A percentile compares a stretch with the other conserved stretches of the same genome.
These are phyloP conservation scores for Byssothecium circinans DNA, from an alignment of 2,329 filamentous ascomycete genomes.

Conservation along the genomic window DNA sequence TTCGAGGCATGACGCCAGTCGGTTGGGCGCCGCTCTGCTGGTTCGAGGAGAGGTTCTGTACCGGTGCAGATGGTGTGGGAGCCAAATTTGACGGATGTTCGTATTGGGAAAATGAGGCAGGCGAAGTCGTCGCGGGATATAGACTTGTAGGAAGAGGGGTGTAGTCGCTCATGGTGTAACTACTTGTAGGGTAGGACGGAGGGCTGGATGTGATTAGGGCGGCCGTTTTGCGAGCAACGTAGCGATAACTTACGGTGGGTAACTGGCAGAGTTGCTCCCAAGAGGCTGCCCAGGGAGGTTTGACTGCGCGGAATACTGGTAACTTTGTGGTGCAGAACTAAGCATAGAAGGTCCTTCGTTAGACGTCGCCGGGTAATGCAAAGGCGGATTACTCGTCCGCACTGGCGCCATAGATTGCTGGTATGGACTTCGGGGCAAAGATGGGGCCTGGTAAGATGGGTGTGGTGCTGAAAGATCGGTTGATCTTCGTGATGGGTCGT, in stretches of 20 bases:
- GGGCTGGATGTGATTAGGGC: conserved; percentile 24
- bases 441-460: conserved; percentile 36
- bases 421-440: conserved; percentile 37
- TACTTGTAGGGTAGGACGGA: conserved; percentile 37
- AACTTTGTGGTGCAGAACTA: conserved; percentile 29
- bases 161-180: conserved; percentile 38
- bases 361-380: conserved; percentile 22
- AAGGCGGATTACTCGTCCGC: conserved; percentile 31
- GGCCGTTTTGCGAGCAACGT: neutral
- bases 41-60: conserved; percentile 32
- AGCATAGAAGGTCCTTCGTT: conserved; percentile 24
- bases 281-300: conserved; percentile 32
- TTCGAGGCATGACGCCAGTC: conserved; percentile 49
- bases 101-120: conserved; percentile 37
- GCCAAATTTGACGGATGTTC: conserved; percentile 28
- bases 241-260: conserved; percentile 31
- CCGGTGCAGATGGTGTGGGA: conserved; percentile 17
- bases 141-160: conserved; percentile 38
- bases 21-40: conserved; percentile 21
- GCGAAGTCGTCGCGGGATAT: conserved; percentile 39
- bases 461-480: conserved; percentile 30
- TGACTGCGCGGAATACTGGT: conserved; percentile 37
- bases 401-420: conserved; percentile 33
- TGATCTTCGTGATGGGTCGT: conserved; percentile 28
- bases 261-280: conserved; percentile 32